Percentiles rank a stretch among this genome's conserved stretches.
Evolutionary conservation across 192 early-diverging fungal genomes (phyloP).

Genomic region (Cetraspora pellucida): DNA sequence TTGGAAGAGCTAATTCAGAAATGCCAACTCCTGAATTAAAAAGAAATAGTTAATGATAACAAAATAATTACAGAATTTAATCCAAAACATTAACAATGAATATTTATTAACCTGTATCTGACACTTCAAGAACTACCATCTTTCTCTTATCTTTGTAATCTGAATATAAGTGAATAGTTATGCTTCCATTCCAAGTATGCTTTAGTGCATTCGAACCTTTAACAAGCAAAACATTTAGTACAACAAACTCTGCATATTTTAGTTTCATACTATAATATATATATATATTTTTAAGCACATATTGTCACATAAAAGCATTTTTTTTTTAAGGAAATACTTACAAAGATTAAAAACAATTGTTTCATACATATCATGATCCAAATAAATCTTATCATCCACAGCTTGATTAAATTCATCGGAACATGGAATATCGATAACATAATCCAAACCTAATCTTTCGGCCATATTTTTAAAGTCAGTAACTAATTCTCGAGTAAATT

Average conservation of each 20-base stretch:
- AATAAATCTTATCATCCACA: neutral
- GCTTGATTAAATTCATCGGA: neutral
- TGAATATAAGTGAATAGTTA: slow-evolving; percentile 47
- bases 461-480: slow-evolving; percentile 51
- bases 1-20: slow-evolving; percentile 44
- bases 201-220: slow-evolving; percentile 49
- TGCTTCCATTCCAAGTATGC: slow-evolving; percentile 40
- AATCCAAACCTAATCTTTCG: slow-evolving; percentile 41
- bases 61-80: too few species aligned
- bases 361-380: slow-evolving; percentile 25
- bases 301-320: neutral
- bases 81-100: neutral
- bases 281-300: too few species aligned
- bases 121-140: slow-evolving; percentile 40
- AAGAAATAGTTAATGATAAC: slow-evolving; percentile 44
- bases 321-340: slow-evolving; percentile 7
- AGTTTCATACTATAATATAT: neutral
- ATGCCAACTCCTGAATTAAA: slow-evolving; percentile 63
- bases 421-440: slow-evolving; percentile 37
- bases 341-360: neutral
- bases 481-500: slow-evolving; percentile 51
- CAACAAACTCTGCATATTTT: too few species aligned
- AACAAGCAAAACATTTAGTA: neutral
- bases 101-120: slow-evolving; percentile 45
- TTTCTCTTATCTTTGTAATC: slow-evolving; percentile 42